Conservation (phyloP, 495 filamentous ascomycete species). For the Hyaloscypha variabilis region DNA sequence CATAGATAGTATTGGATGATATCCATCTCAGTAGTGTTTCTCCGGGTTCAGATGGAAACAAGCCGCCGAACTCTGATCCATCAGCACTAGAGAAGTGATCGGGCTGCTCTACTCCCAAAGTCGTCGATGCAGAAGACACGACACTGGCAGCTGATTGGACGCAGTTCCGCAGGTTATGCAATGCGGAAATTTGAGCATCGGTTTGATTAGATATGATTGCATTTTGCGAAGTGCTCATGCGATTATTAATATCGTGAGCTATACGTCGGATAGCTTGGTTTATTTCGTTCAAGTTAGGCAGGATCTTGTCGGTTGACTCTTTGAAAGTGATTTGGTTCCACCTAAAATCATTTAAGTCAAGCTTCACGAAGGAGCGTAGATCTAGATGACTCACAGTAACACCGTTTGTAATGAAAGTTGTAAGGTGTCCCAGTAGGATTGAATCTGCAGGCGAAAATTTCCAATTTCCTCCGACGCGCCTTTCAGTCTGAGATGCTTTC, state of each 20-base stretch:
- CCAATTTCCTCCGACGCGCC: slow-evolving; percentile 13
- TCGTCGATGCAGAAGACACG: slow-evolving; percentile 25
- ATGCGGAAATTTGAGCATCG: not conserved
- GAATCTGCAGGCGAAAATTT: slow-evolving; percentile 21
- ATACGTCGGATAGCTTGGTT: slow-evolving; percentile 20
- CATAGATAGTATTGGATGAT: slow-evolving; percentile 25
- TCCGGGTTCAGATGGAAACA: slow-evolving; percentile 19
- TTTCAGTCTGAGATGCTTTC: slow-evolving; percentile 19
- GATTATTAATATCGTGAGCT: slow-evolving; percentile 20
- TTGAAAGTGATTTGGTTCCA: slow-evolving; percentile 27
- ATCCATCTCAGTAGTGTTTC: slow-evolving; percentile 25
- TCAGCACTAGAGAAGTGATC: slow-evolving; percentile 12
- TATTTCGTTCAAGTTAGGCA: slow-evolving; percentile 24
- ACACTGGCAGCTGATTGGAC: slow-evolving; percentile 26
- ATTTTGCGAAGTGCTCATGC: slow-evolving; percentile 20
- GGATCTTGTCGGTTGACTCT: slow-evolving; percentile 28
- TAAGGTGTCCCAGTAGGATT: slow-evolving; percentile 13
- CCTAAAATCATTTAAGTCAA: slow-evolving; percentile 2
- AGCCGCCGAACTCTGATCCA: slow-evolving; percentile 26
- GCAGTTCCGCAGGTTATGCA: slow-evolving; percentile 20
- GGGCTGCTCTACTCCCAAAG: slow-evolving; percentile 14
- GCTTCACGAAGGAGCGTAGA: not conserved
- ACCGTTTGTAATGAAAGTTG: slow-evolving; percentile 23
- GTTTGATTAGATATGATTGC: slow-evolving; percentile 13
- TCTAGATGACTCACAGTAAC: slow-evolving; percentile 14